Conservation (phyloP, 2,329 filamentous ascomycete species). For the Paradendryphiella salina region DNA sequence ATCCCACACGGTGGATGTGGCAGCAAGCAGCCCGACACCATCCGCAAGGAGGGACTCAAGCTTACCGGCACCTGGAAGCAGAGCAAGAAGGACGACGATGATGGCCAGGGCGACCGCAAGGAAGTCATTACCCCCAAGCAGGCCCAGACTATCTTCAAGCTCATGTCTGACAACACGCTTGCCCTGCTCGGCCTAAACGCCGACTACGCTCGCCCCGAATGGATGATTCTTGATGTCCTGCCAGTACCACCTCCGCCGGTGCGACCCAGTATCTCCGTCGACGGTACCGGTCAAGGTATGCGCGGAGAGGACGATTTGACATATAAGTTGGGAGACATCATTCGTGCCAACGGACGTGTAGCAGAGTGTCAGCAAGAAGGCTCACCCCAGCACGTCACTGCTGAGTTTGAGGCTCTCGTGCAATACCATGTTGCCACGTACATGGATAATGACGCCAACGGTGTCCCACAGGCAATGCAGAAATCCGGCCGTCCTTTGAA, state of each 20-base stretch:
- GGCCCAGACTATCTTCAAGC: constrained; percentile 83
- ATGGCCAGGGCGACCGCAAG: constrained; percentile 73
- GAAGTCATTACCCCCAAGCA: constrained; percentile 79
- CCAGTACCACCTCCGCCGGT: constrained; percentile 95
- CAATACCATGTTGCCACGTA: constrained; percentile 99
- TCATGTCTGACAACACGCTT: constrained; percentile 80
- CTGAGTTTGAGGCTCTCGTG: constrained; percentile 86
- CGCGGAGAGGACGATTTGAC: constrained; percentile 98
- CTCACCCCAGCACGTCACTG: constrained; percentile 84
- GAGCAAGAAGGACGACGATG: constrained; percentile 69
- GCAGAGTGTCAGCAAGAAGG: constrained; percentile 88
- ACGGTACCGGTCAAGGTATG: constrained; percentile 87
- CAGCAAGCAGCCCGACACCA: constrained; percentile 77
- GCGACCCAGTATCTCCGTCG: constrained; percentile 94
- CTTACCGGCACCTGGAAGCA: constrained; percentile 76
- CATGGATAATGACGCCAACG: constrained; percentile 99
- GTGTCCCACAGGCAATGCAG: constrained; percentile 89
- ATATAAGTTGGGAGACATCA: constrained; percentile 98
- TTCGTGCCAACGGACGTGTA: constrained; percentile 95
- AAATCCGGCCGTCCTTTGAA: constrained; percentile 97
- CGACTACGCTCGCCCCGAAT: constrained; percentile 94
- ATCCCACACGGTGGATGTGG: constrained; percentile 84
- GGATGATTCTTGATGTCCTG: constrained; percentile 95
- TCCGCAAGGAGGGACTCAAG: constrained; percentile 84
- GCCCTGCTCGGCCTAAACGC: constrained; percentile 87